These are phyloP conservation scores for Thyridium curvatum DNA, from an alignment of 2,329 filamentous ascomycete species.

Conservation along the genomic window DNA sequence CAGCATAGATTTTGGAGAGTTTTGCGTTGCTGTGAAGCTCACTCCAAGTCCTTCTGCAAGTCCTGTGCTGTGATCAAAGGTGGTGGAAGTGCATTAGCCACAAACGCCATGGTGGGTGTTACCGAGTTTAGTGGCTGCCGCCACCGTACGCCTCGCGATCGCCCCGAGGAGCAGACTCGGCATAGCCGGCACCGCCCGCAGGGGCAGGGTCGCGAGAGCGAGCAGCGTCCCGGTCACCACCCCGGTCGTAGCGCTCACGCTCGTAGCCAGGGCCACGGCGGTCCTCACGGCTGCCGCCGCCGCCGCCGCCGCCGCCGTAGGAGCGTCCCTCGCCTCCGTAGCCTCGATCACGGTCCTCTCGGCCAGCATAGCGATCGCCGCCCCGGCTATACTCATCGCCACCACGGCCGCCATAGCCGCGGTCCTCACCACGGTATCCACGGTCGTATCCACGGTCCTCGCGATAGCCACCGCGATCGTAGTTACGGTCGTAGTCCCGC, in stretches of 20 bases:
- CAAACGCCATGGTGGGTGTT: too few relatives aligned
- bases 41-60: too few relatives aligned
- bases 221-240: constrained; percentile 32
- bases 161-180: constrained; percentile 33
- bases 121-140: constrained; percentile 7
- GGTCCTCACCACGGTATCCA: constrained; percentile 28
- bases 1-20: constrained; percentile 5
- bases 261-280: constrained; percentile 20
- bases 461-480: constrained; percentile 23
- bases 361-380: constrained; percentile 33
- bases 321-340: constrained; percentile 19
- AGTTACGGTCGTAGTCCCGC: constrained; percentile 23
- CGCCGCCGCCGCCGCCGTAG: constrained; percentile 37
- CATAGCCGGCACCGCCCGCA: constrained; percentile 28
- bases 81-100: too few relatives aligned
- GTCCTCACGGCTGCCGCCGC: constrained; percentile 28
- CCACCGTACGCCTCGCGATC: constrained; percentile 37
- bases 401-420: constrained; percentile 45
- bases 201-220: constrained; percentile 27
- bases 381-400: constrained; percentile 35
- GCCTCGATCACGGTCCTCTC: constrained; percentile 38
- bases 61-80: too few relatives aligned
- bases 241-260: constrained; percentile 51
- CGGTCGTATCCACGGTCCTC: constrained; percentile 34
- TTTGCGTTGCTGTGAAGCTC: too few relatives aligned